Base-by-base conservation (phyloP, 2,329 filamentous ascomycete genomes). In the Scopulariopsis brevicaulis region DNA sequence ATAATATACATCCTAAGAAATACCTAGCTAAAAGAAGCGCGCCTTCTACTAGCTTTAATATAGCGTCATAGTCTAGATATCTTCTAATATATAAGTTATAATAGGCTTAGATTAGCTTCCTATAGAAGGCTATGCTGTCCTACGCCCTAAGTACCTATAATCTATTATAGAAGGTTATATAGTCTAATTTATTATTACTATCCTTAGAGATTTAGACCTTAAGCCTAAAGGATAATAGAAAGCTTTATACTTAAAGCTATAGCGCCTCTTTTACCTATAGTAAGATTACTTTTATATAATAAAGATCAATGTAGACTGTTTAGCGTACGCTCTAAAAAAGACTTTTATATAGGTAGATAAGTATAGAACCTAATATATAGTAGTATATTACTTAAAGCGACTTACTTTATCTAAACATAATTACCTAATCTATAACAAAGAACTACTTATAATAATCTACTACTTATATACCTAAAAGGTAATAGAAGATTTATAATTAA, bases 11-110 rank as follows among this genome's bases (percentile, higher is more conserved):
- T 57, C 46, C 12, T 57, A 35, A 2, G 12, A 3, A 34, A 37
- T 18, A 2, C 55, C 22, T 22, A 22, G 55, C 55, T 40, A 57
- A 43, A 57, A 57, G 55, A 57, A 57, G n/a, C 35, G 4, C 15
- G n/a, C n/a, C 7, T 12, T 14, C 11, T n/a, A 57, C 4, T 12
- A 52, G 20, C 34, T 25, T 34, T 15, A 52, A 4, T 18, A 18
- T 57, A 35, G 7, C 35, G 32, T 57, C 46, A 4, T 24, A 3
- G 15, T 43, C 34, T 51, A 46, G 15, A 40, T 57, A 52, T 2
- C 43, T 14, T 20, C 28, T 15, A 22, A 57, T 35, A 15, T 24
- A 14, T 11, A 25, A 22, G 32, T 57, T 40, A 35, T 57, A 57
- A n/a, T 22, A 20, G 10, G 15, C 34, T 25, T 57, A 57, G n/a